Conservation (phyloP, 208 protist genomes). For the Endotrypanum monterogeii region DNA sequence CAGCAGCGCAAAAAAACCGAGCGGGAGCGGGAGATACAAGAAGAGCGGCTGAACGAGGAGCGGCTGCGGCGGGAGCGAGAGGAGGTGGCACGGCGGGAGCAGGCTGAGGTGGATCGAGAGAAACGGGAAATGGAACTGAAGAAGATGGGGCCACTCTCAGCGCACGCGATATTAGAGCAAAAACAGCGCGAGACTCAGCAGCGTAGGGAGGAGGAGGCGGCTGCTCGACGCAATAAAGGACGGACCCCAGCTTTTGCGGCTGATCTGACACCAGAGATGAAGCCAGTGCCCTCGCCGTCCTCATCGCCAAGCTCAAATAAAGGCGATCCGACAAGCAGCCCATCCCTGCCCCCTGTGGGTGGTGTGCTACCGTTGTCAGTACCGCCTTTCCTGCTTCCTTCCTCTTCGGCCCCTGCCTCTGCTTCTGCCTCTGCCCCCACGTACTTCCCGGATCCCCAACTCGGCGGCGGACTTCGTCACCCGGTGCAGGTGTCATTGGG, state of each 20-base stretch:
- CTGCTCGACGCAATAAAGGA: constrained; percentile 27
- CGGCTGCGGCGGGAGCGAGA: constrained; percentile 52
- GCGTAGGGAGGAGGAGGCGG: constrained; percentile 31
- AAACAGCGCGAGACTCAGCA: constrained; percentile 29
- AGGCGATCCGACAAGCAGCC: not conserved
- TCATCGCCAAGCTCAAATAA: not conserved
- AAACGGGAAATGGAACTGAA: constrained; percentile 37
- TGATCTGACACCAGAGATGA: not conserved
- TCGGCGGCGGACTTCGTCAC: constrained; percentile 10
- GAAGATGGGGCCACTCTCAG: constrained; percentile 34
- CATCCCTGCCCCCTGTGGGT: not conserved
- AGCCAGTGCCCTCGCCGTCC: not conserved
- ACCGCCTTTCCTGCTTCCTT: not conserved
- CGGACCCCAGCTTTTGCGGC: not conserved
- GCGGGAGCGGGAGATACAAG: constrained; percentile 35
- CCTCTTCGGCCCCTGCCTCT: not conserved
- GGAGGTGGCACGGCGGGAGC: constrained; percentile 41
- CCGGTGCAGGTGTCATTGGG: not conserved
- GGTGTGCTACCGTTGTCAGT: not conserved
- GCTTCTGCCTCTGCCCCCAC: constrained; percentile 8
- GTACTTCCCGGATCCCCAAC: constrained; percentile 15
- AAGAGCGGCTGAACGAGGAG: constrained; percentile 51
- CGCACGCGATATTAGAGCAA: constrained; percentile 30
- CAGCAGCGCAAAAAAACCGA: constrained; percentile 46
- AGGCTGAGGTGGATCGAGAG: constrained; percentile 60